Conservation (phyloP, 2,329 filamentous ascomycete genomes). For the Apiospora phragmitis region DNA sequence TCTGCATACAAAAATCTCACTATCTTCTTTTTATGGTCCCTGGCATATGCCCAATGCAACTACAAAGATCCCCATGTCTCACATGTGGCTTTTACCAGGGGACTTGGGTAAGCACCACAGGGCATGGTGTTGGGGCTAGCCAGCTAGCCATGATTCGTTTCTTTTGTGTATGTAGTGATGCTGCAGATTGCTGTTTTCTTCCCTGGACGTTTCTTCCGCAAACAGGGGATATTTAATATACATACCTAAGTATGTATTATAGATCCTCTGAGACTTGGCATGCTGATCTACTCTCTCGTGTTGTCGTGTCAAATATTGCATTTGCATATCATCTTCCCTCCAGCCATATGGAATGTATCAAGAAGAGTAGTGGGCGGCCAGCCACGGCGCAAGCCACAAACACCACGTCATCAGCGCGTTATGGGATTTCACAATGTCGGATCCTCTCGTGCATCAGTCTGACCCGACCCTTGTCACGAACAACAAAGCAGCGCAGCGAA, state of each 20-base stretch:
- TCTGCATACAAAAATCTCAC: not conserved
- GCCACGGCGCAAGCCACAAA: constrained; percentile 1
- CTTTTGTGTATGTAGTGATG: not conserved
- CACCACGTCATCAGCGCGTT: not conserved
- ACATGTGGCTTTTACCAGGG: not conserved
- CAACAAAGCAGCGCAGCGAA: constrained; percentile 2
- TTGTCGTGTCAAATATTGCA: not conserved
- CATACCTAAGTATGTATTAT: not conserved
- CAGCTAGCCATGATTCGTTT: not conserved
- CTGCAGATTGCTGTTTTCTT: not conserved
- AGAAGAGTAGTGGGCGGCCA: not conserved
- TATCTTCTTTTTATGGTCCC: not conserved
- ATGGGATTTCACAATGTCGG: not conserved
- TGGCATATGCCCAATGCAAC: not conserved
- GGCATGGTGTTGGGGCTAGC: not conserved
- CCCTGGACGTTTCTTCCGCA: no score
- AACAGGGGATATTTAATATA: not conserved
- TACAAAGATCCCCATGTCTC: not conserved
- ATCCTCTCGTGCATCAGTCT: not conserved
- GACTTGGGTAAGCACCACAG: not conserved
- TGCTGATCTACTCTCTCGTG: not conserved
- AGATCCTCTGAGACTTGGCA: not conserved
- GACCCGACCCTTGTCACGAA: constrained; percentile 8
- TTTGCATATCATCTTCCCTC: not conserved
- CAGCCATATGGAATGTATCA: not conserved